phyloP scores from a whole-genome alignment of 1,284 basidiomycete genomes.

The Puccinia coronata region DNA sequence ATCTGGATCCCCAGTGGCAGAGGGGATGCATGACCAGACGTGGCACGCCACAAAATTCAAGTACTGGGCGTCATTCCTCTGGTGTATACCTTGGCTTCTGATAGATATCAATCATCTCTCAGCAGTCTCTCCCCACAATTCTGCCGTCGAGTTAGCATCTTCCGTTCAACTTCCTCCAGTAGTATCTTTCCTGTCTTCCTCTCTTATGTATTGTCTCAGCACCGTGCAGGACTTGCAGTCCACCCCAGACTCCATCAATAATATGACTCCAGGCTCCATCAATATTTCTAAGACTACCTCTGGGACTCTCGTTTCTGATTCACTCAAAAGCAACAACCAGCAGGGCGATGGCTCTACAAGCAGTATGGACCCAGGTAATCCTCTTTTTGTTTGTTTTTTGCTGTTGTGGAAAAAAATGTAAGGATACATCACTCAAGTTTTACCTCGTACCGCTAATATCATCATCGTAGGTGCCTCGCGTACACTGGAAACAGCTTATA shows the following conservation, averaged over 20 bases:
- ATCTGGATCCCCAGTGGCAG: too few relatives aligned
- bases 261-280: too few relatives aligned
- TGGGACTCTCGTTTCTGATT: background rate
- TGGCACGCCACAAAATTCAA: too few relatives aligned
- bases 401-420: too few relatives aligned
- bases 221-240: background rate
- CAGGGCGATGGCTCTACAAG: background rate
- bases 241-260: background rate
- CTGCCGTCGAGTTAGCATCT: too few relatives aligned
- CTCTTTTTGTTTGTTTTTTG: background rate
- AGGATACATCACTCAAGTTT: background rate
- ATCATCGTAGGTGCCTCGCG: background rate
- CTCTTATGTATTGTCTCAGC: too few relatives aligned
- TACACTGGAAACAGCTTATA: background rate
- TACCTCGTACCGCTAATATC: too few relatives aligned
- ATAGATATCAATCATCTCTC: too few relatives aligned
- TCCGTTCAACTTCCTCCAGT: background rate
- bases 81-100: too few relatives aligned
- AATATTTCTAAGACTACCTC: background rate
- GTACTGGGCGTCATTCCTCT: too few relatives aligned
- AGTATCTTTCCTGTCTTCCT: background rate
- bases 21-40: too few relatives aligned
- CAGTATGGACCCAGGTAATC: background rate
- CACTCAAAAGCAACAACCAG: background rate
- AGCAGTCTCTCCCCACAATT: too few relatives aligned